Evolutionary conservation across 305 asterid species (phyloP).

Genomic region (Fraxinus greggii): DNA sequence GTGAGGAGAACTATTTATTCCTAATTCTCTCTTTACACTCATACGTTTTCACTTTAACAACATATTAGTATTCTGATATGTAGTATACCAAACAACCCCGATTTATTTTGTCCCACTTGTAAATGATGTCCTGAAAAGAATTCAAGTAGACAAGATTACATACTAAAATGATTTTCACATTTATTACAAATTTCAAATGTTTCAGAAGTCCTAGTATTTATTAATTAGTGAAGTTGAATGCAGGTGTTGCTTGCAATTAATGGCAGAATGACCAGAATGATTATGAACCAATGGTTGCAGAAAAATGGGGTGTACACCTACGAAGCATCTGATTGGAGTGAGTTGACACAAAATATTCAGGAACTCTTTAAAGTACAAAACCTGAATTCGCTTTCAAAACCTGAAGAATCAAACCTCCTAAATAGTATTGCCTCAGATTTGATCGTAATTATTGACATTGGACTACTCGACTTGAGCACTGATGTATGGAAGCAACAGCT

Average conservation of each 20-base stretch:
- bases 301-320: conserved; percentile 52
- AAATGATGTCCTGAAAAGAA: neutral
- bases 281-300: conserved; percentile 58
- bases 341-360: conserved; percentile 59
- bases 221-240: conserved; percentile 28
- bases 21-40: neutral
- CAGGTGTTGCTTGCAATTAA: conserved; percentile 91
- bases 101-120: neutral
- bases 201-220: conserved; percentile 9
- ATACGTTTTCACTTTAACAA: neutral
- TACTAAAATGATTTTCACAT: neutral
- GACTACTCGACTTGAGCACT: conserved; percentile 71
- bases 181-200: neutral
- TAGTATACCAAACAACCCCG: neutral
- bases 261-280: conserved; percentile 62
- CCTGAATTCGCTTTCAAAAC: conserved; percentile 25
- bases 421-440: conserved; percentile 28
- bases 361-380: conserved; percentile 33
- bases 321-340: conserved; percentile 85
- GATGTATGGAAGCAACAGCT: conserved; percentile 82
- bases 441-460: conserved; percentile 61
- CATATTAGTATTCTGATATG: neutral
- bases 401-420: conserved; percentile 30
- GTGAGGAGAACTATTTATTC: conserved; percentile 37
- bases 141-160: neutral